Evolutionary conservation across 345 rosid species (phyloP), one percentile per base, ranked within the genome.

Genomic region (Mangifera indica): DNA sequence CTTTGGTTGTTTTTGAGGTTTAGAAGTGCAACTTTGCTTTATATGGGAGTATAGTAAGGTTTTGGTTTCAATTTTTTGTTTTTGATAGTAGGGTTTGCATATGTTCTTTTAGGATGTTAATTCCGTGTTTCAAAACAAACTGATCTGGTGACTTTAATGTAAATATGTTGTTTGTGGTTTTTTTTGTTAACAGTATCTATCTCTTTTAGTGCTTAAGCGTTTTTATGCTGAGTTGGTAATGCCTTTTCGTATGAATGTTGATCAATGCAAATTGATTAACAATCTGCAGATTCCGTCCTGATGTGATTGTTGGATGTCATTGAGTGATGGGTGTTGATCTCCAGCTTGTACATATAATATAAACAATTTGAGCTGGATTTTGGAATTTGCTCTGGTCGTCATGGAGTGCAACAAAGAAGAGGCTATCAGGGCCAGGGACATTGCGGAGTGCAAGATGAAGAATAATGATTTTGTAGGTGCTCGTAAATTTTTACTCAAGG

Each of bases 331-430:
- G 66, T 60, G 71, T 52, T 49, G 57, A 63, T 48, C 46, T 37
- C 61, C 29, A 3, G 48, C 54, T 53, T 44, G 32, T 46, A 11
- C 56, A 49, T 20, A 10, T 32, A 49, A 61, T 34, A 67, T 46
- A 75, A 78, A 59, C 37, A 14, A 48, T n/a, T 59, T 68, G 42
- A 53, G 14, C 12, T 4, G 7, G 69, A 49, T 59, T 68, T 22
- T 12, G 44, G 24, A 17, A 24, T 45, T 58, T 59, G 26, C 10
- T 45, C 73, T 17, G 5, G n/a, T n/a, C 3, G 51, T 22, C 34
- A 95, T 92, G 99, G 92, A 89, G 49, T 81, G 90, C 82, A 90
- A 95, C 81, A 92, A 86, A 79, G 98, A 91, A 64, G 99, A 92
- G 90, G 99, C 99, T 73, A 58, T 90, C 63, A 82, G 93, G 78